Evolutionary conservation across 352 stramenopile genomes (phyloP).

Genomic region (Phytopythium mirpurense): DNA sequence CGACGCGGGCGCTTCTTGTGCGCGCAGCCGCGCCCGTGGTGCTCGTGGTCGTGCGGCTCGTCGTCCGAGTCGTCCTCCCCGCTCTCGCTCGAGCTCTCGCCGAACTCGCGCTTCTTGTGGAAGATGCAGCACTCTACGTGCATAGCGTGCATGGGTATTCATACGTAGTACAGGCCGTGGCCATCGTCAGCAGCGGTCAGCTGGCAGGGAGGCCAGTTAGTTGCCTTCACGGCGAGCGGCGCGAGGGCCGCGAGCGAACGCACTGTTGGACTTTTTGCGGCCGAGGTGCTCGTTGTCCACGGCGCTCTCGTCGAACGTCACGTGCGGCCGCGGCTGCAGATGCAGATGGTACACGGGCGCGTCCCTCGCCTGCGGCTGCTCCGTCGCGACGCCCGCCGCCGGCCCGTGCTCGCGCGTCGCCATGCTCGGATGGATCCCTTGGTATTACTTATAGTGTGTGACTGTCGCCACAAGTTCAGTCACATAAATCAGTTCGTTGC

Average conservation of each 20-base stretch:
- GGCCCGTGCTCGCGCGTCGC: constrained; percentile 20
- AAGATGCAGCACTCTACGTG: constrained; percentile 89
- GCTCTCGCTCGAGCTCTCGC: constrained; percentile 90
- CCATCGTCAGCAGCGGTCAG: no score
- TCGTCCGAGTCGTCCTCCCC: constrained; percentile 49
- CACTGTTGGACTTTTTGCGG: constrained; percentile 90
- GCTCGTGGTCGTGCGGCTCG: constrained; percentile 16
- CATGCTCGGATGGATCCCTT: no score
- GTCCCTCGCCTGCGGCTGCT: constrained; percentile 10
- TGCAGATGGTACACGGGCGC: constrained; percentile 60
- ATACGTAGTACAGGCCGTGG: no score
- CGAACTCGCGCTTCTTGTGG: constrained; percentile 90
- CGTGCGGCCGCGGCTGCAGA: constrained; percentile 70
- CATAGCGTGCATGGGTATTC: no score
- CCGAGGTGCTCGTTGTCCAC: constrained; percentile 92
- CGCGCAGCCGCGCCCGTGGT: constrained; percentile 23
- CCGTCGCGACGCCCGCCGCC: constrained; percentile 22
- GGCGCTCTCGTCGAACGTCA: constrained; percentile 86
- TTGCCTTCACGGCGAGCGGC: no score
- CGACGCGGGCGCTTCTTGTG: constrained; percentile 23
- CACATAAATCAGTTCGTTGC: no score
- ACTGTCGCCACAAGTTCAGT: no score
- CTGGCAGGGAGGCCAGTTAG: no score
- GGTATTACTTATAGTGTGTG: no score
- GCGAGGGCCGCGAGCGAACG: no score